Base-by-base conservation (phyloP, 371 early-diverging fungal species). In the Saksenaea oblongispora region DNA sequence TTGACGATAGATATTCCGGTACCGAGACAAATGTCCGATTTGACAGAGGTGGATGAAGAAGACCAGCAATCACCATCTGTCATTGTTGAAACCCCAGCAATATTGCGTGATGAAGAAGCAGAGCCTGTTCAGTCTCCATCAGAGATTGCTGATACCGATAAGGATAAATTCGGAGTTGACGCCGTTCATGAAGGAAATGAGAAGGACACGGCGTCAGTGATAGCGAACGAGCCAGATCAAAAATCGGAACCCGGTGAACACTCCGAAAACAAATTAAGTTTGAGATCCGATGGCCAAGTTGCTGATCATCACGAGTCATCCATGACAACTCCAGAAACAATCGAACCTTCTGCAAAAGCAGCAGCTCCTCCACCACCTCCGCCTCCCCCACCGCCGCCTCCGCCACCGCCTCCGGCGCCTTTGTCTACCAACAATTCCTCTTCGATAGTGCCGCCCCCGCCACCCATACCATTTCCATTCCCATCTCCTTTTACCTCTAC, bases 311-410 rank as follows among this genome's bases (percentile, higher is more conserved):
- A 31, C 31, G 31, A 31, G 31, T 2, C 2, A 31, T 31, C 7
- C 31, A 31, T 31, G 31, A 31, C 31, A 31, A 31, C 42, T n/a
- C 18, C n/a, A 41, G 42, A 41, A 17, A 0, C 42, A 41, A 0
- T 54, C 7, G 53, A 14, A 31, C 8, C 37, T 9, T 14, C 54
- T 22, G 61, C 51, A 35, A 59, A 31, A 58, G 62, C 64, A 54
- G 65, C 37, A 1, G 66, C 78, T 7, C 74, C 80, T 1, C 62
- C 68, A 15, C 61, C 59, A 15, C 73, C 70, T 27, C 22, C 65
- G 41, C 34, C 69, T 42, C 60, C 65, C 18, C 58, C 68, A 54
- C 60, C 65, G 0, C 66, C 73, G 8, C 65, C 69, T 13, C 66
- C 70, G n/a, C 69, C 78, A 7, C 66, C 71, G 13, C 65, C 64